Evolutionary conservation across 192 early-diverging fungal species (phyloP), one percentile per base, ranked within the genome.

Genomic region (Podila verticillata): DNA sequence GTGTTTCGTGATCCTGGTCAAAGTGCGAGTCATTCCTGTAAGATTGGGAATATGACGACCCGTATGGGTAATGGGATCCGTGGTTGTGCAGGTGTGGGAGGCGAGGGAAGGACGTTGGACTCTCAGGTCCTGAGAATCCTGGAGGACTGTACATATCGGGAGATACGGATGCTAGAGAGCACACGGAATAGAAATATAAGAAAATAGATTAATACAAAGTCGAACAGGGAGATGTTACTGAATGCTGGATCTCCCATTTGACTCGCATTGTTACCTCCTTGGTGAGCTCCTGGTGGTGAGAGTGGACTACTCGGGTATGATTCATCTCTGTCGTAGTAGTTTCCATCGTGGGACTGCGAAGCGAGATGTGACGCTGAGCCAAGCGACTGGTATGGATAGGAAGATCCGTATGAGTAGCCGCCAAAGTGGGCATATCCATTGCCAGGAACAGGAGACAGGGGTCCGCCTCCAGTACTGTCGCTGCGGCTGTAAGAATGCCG

Each of bases 341-440:
- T 54, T 4, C n/a, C n/a, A 54, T 54, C 69, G 10, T 54, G 51
- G 20, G 51, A 24, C 6, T 79, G 75, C 7, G 69, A 44, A 32
- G 77, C 70, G 15, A 80, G 66, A 34, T 80, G 77, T 12, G 77
- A 80, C 22, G 77, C 77, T 2, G 77, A 80, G 29, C 70, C 77
- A 3, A 80, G 56, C 3, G 77, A 80, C 44, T 72, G 77, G 35
- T 80, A 80, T 19, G 61, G 77, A 19, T 80, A 80, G 1, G 77
- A 72, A 13, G 77, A 68, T 4, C 70, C 70, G 48, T 80, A 80
- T 2, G 65, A 51, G 30, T 80, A 80, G 51, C 44, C 61, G 22
- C 69, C 32, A 9, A 72, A 80, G 57, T 80, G 72, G 4, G 70
- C 65, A 44, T 80, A 80, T 28, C 72, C 77, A 19, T 70, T 68